Base-by-base conservation (phyloP, 371 early-diverging fungal species). In the Parasitella parasitica region DNA sequence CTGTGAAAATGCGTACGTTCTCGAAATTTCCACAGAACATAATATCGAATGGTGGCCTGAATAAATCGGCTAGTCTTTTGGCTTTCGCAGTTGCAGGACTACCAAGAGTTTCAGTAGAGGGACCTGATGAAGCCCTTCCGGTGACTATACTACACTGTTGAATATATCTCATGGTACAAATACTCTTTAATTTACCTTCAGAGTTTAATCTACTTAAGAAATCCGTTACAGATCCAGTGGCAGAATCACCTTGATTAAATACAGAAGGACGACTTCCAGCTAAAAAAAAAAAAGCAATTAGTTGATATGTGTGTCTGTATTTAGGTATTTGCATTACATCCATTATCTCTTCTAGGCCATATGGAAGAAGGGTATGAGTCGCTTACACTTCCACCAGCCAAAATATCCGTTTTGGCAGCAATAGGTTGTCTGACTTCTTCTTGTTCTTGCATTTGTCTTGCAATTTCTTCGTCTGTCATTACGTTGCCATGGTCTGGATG, bases 11-110 rank as follows among this genome's bases (percentile, higher is more conserved):
- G 35, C 70, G 36, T 72, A 87, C 90, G 56, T 82, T 78, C 49
- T 93, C 92, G 70, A 96, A 88, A 57, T 72, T 78, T 13, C 92
- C 94, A 39, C 65, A 65, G 61, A 82, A 89, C 90, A 96, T 95
- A 61, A 97, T 88, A 52, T 93, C 95, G 26, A 85, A 81, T 0
- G 97, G 97, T 3, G 96, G 92, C 55, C 87, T 83, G 71, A 94
- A 97, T 37, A 97, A 74, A 56, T 91, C 83, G 3, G 90, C 89
- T 50, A 92, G 67, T 43, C 84, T 66, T 48, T 69, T 77, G 7
- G 77, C 74, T 60, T 82, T 85, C 15, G 79, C 71, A 50, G n/a
- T 55, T n/a, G 59, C 35, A 8, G 69, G 65, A 48, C 59, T 67
- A 4, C 30, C 50, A 6, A 59, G 26, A 15, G 32, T 16, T 6